Evolutionary conservation across 805 yeast genomes (phyloP).

Genomic region (Zygoascus ofunaensis): DNA sequence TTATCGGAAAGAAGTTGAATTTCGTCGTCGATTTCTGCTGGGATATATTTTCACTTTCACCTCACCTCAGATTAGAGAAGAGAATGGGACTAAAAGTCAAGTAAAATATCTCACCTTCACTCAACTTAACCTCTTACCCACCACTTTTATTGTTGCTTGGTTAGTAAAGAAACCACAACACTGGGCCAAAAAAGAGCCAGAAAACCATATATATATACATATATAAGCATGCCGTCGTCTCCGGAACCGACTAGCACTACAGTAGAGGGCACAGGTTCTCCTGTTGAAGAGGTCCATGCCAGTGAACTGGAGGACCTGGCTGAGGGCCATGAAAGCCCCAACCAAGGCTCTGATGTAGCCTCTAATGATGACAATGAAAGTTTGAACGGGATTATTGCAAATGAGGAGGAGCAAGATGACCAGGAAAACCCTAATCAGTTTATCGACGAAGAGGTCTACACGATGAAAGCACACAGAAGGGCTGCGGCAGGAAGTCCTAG

Average conservation of each 20-base stretch:
- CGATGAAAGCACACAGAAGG: conserved; percentile 30
- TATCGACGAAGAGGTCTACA: conserved; percentile 33
- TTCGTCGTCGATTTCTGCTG: no score
- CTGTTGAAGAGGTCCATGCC: neutral
- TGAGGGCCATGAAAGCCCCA: conserved; percentile 7
- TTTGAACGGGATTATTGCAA: conserved; percentile 17
- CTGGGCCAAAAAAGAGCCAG: neutral
- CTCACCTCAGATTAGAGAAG: no score
- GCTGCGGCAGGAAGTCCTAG: conserved; percentile 8
- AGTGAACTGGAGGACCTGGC: neutral
- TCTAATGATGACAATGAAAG: conserved; percentile 24
- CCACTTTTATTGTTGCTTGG: neutral
- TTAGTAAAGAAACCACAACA: neutral
- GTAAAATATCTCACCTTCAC: no score
- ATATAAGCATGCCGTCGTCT: neutral
- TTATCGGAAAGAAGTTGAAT: no score
- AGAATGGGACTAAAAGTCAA: no score
- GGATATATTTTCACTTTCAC: no score
- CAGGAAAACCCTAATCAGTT: conserved; percentile 23
- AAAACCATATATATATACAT: neutral
- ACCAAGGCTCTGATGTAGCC: conserved; percentile 9
- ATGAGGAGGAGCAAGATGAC: conserved; percentile 1
- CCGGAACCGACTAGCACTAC: no score
- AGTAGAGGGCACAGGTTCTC: neutral
- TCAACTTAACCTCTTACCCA: neutral